Percentiles rank a stretch among this genome's conserved stretches.
Evolutionary conservation across 495 filamentous ascomycete species (phyloP).

Genomic region (Trichoderma erinaceum): DNA sequence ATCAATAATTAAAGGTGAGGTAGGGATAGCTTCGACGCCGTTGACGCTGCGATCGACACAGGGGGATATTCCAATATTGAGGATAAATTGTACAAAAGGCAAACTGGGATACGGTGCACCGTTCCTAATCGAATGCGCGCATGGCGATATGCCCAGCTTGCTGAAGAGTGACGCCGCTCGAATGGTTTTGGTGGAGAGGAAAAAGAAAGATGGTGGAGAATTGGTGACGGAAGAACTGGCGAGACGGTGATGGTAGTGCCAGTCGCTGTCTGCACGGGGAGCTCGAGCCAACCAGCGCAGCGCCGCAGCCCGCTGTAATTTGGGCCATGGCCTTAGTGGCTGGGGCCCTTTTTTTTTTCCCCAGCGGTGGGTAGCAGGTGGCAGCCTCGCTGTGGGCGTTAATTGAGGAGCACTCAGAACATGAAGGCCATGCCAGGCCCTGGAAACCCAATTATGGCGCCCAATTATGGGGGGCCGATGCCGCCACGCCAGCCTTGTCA

Average conservation of each 20-base stretch:
- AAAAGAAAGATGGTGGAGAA: background rate
- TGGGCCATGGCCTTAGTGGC: background rate
- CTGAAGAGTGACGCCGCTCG: background rate
- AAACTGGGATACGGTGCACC: background rate
- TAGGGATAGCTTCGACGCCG: too few species aligned
- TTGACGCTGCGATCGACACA: background rate
- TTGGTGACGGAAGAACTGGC: conserved; percentile 8
- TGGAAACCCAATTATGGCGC: background rate
- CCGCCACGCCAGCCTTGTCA: conserved; percentile 8
- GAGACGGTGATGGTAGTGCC: background rate
- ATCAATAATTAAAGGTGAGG: too few species aligned
- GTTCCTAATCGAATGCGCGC: conserved; percentile 11
- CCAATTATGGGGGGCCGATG: background rate
- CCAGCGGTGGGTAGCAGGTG: background rate
- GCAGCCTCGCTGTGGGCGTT: conserved; percentile 8
- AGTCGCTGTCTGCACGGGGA: background rate
- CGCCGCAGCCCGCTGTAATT: too few species aligned
- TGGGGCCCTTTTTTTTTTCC: too few species aligned
- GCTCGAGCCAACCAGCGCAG: background rate
- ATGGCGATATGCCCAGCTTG: conserved; percentile 3
- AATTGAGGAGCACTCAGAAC: background rate
- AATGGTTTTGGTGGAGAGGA: background rate
- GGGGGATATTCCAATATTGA: background rate
- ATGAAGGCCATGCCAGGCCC: background rate
- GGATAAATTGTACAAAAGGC: background rate